Base-by-base conservation (phyloP, 306 rosid genomes). In the Acmispon strigosus region DNA sequence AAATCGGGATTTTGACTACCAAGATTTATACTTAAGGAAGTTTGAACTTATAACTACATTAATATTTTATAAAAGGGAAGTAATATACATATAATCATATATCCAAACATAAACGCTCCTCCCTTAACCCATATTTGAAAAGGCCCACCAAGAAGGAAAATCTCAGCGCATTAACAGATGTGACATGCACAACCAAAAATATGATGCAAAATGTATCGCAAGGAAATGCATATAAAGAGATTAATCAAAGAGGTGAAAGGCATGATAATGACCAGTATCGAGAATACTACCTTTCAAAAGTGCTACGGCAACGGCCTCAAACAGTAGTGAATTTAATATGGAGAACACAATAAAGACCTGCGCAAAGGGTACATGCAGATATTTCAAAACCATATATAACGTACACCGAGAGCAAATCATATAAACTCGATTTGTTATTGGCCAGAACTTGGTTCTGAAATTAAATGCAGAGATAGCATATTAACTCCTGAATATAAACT, bases 261-360 rank as follows among this genome's bases (percentile, higher is more conserved):
- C 47, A 84, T 37, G 60, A 60, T 7, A 16, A 41, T 41, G 50
- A 52, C 17, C 12, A 60, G 20, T 18, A 70, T 48, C 18, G 48
- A 55, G 55, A 80, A 65, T 50, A 74, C 80, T 82, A 94, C 99
- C 99, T 89, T 81, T 89, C 11, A 95, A 81, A 32, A 83, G 51
- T 77, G 90, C 76, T 50, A 95, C 70, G 2, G 87, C 82, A 79
- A 91, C 17, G 73, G 91, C 82, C 83, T 91, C 92, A 62, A 91
- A 78, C 37, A 95, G 84, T 51, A 95, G 81, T 1, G 99, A 86
- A 19, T 52, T 60, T 15, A 75, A 64, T 47, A 86, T 20, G 72
- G 97, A 87, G 86, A 86, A 95, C 80, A 84, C 53, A 17, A 86
- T 86, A 76, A 95, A 95, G 64, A 87, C 97, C 99, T 94, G 97